Evolutionary conservation across 768 basidiomycete species (phyloP), one percentile per base, ranked within the genome.

Genomic region (Pholiota molesta): DNA sequence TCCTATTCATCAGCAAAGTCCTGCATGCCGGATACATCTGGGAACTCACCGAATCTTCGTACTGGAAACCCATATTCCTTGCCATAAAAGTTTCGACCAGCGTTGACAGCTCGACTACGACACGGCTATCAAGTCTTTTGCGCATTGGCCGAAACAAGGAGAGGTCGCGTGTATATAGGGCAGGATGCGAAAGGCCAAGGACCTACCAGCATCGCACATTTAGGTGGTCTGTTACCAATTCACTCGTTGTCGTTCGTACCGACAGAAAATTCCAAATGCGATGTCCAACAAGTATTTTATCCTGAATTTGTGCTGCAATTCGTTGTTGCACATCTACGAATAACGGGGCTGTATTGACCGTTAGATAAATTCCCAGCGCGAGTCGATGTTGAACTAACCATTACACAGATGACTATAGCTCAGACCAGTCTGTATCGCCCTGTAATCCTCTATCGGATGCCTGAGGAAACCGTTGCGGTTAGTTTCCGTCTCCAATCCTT

Each of bases 251-350:
- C 49, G 52, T 53, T 72, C 78, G 53, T 65, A 83, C 85, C 52
- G 84, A 84, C 61, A 86, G 71, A 64, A 83, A 80, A 44, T 77
- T 73, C 84, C 84, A 86, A 19, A 86, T 69, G 33, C 76, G 72
- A 66, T 86, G 80, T n/a, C 86, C 85, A n/a, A 86, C 77, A 28
- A 86, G 69, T 17, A 86, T 78, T 65, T 83, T 85, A 61, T 76
- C 73, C 17, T 67, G 71, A 53, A 86, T 76, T 47, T 82, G 65
- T n/a, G 68, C 66, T 13, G 78, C 74, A 9, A 85, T 81, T 8
- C 71, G 74, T 39, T 73, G 65, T 66, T 83, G 83, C 10, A 86
- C 80, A 57, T 81, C 76, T 35, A 73, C 70, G 68, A 86, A 86
- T n/a, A 67, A 57, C 6, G 82, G 81, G n/a, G 81, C 85, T 85